Evolutionary conservation across 257 asterid genomes (phyloP).

Genomic region (Thymus quinquecostatus): DNA sequence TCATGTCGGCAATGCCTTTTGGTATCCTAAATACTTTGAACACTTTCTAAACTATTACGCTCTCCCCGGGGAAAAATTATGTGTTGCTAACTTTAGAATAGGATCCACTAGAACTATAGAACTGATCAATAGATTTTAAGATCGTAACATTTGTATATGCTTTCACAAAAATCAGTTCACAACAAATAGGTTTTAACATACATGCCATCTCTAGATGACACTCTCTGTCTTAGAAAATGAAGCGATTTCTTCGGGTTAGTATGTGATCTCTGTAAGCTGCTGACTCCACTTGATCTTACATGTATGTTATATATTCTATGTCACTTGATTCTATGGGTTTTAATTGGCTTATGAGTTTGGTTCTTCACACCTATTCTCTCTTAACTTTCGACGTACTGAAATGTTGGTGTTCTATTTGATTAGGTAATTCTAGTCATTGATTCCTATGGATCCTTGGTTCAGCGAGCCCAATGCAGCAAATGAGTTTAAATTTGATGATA

Average conservation of each 20-base stretch:
- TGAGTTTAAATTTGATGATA: constrained; percentile 48
- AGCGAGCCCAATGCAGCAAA: constrained; percentile 36
- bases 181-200: not conserved
- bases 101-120: not conserved
- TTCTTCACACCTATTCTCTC: not conserved
- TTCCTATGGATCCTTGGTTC: constrained; percentile 62
- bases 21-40: not conserved
- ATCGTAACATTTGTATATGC: not conserved
- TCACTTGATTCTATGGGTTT: not conserved
- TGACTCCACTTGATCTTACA: constrained; percentile 3
- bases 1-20: not conserved
- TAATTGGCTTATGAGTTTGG: not conserved
- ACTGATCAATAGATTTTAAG: not conserved
- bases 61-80: not conserved
- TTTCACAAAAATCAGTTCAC: not conserved
- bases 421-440: constrained; percentile 27
- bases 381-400: constrained; percentile 28
- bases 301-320: not conserved
- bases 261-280: not conserved
- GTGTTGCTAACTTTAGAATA: not conserved
- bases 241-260: not conserved
- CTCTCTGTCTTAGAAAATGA: not conserved
- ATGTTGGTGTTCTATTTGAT: constrained; percentile 19
- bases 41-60: not conserved
- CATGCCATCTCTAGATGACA: not conserved